Conservation (phyloP, 306 rosid genomes). For the Cajanus cajan region DNA sequence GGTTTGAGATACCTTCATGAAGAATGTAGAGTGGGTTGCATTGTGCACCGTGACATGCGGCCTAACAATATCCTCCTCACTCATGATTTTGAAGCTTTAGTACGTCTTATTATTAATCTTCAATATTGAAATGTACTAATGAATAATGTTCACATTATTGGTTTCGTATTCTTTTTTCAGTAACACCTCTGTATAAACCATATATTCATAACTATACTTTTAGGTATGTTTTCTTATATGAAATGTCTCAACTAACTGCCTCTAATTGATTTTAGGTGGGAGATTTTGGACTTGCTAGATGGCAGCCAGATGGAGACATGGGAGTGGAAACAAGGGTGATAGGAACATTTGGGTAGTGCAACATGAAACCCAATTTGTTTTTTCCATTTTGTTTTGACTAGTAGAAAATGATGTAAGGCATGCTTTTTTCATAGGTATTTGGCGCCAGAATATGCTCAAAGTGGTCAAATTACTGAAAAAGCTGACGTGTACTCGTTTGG, state of each 20-base stretch:
- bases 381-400: neutral
- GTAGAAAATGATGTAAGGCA: constrained; percentile 13
- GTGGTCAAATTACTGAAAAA: constrained; percentile 95
- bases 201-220: neutral
- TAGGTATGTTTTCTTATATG: constrained; percentile 9
- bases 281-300: constrained; percentile 98
- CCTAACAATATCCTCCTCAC: constrained; percentile 97
- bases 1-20: constrained; percentile 98
- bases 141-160: neutral
- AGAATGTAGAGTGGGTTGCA: constrained; percentile 99
- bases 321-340: constrained; percentile 94
- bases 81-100: constrained; percentile 96
- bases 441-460: constrained; percentile 97
- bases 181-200: neutral
- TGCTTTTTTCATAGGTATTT: constrained; percentile 56
- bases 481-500: constrained; percentile 97
- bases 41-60: constrained; percentile 93
- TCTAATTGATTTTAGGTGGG: constrained; percentile 70
- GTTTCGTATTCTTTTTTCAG: neutral
- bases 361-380: neutral
- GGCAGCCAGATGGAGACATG: constrained; percentile 93
- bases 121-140: neutral
- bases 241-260: constrained; percentile 26
- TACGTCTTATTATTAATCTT: constrained; percentile 47
- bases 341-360: constrained; percentile 83